Conservation (phyloP, 768 basidiomycete genomes). For the Lactifluus volemus region DNA sequence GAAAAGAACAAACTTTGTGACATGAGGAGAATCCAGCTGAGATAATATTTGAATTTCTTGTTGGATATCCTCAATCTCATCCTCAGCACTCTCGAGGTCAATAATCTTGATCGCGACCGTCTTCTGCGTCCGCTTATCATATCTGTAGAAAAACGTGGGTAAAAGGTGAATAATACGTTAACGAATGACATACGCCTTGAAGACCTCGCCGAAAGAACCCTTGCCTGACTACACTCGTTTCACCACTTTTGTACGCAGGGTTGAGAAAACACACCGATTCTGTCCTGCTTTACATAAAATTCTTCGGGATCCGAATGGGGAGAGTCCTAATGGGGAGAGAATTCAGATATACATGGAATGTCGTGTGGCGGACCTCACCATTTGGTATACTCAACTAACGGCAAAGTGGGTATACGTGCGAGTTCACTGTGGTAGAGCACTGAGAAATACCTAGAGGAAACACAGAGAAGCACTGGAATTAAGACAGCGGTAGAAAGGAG, state of each 20-base stretch:
- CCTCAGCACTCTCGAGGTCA: constrained; percentile 97
- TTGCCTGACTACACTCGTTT: constrained; percentile 52
- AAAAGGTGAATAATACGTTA: constrained; percentile 1
- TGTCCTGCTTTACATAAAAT: constrained; percentile 93
- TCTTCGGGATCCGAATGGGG: constrained; percentile 88
- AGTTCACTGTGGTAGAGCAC: constrained; percentile 17
- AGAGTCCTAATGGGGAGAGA: constrained; percentile 40
- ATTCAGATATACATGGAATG: constrained; percentile 5
- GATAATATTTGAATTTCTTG: constrained; percentile 98
- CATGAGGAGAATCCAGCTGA: constrained; percentile 90
- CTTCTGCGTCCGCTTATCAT: constrained; percentile 90
- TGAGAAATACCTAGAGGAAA: neutral
- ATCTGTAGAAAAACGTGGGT: constrained; percentile 39
- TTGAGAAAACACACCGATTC: constrained; percentile 63
- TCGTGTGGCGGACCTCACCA: constrained; percentile 22
- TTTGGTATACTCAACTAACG: constrained; percentile 10
- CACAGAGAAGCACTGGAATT: neutral
- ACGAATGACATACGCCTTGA: constrained; percentile 67
- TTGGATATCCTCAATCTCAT: constrained; percentile 99
- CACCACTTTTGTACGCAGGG: constrained; percentile 1
- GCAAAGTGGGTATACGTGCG: constrained; percentile 17
- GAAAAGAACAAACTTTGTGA: constrained; percentile 70
- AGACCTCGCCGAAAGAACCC: constrained; percentile 99
- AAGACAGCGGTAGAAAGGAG: neutral
- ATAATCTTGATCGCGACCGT: constrained; percentile 99